Evolutionary conservation across 441 rosid species (phyloP).

Genomic region (Pelargonium fulgidum): DNA sequence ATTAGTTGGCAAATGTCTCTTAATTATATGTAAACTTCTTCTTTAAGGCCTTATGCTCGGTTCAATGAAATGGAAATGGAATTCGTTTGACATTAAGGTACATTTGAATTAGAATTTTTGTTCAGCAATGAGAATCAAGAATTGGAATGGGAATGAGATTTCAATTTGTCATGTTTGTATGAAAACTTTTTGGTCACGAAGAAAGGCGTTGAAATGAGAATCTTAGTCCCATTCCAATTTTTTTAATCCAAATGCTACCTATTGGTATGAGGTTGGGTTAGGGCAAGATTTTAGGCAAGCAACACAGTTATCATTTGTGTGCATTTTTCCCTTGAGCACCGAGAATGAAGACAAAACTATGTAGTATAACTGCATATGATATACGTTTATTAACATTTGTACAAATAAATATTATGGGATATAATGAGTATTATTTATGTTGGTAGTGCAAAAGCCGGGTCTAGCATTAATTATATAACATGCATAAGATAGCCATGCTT

Average conservation of each 20-base stretch:
- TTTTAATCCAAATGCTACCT: no score
- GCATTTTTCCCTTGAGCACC: background rate
- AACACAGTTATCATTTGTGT: background rate
- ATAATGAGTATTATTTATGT: background rate
- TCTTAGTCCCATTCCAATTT: no score
- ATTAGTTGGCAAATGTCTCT: conserved; percentile 7
- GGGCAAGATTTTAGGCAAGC: background rate
- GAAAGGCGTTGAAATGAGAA: no score
- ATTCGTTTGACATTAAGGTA: background rate
- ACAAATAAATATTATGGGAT: background rate
- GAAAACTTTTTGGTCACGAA: no score
- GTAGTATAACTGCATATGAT: background rate
- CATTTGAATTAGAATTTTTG: no score
- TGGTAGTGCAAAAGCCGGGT: background rate
- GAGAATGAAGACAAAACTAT: background rate
- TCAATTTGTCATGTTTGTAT: no score
- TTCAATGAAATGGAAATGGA: background rate
- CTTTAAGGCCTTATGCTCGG: conserved; percentile 1
- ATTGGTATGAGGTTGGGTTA: background rate
- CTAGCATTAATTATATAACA: background rate
- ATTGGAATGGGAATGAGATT: no score
- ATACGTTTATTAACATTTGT: background rate
- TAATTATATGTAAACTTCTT: background rate
- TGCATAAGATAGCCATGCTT: conserved; percentile 4
- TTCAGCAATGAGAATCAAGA: no score